These are phyloP conservation scores for Gynostemma pentaphyllum DNA, from an alignment of 306 rosid genomes.

Conservation along the genomic window DNA sequence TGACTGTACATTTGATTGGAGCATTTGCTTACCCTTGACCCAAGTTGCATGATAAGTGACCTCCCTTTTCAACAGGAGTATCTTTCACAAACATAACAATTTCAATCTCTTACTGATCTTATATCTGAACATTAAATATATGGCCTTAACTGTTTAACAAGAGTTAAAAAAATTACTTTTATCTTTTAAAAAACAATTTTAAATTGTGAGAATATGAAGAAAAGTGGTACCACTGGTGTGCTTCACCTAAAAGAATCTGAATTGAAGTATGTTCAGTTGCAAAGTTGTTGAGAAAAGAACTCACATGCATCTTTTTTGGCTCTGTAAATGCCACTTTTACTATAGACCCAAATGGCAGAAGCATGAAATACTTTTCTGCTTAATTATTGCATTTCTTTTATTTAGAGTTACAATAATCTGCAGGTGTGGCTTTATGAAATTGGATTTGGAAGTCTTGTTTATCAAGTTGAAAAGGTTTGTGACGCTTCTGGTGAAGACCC, in stretches of 20 bases:
- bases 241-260: not conserved
- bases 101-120: not conserved
- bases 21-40: not conserved
- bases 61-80: not conserved
- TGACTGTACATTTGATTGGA: not conserved
- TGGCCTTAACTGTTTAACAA: not conserved
- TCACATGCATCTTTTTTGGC: not conserved
- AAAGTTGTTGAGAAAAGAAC: not conserved
- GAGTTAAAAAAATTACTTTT: not conserved
- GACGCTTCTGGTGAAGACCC: slow-evolving; percentile 94
- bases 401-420: slow-evolving; percentile 20
- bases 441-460: slow-evolving; percentile 65
- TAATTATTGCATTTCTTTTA: not conserved
- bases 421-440: slow-evolving; percentile 89
- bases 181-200: not conserved
- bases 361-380: not conserved
- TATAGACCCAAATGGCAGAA: not conserved
- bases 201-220: not conserved
- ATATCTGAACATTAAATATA: no score
- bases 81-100: not conserved
- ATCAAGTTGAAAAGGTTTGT: slow-evolving; percentile 60
- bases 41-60: not conserved
- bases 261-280: not conserved
- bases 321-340: not conserved
- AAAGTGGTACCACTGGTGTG: not conserved